Evolutionary conservation across 805 yeast species (phyloP).

Genomic region (Komagataella pseudopastoris): DNA sequence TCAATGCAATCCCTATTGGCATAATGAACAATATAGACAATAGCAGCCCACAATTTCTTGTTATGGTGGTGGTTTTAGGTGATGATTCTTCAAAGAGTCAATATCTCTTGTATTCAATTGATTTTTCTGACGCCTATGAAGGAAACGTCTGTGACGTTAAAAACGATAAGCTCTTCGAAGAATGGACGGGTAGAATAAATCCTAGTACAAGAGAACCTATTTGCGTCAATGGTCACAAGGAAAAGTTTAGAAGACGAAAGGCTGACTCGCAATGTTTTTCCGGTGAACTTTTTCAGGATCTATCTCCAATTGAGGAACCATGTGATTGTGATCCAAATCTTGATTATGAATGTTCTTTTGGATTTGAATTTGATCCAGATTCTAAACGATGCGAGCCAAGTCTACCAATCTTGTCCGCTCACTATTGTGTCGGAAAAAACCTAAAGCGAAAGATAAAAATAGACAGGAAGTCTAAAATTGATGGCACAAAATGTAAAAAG

Average conservation of each 20-base stretch:
- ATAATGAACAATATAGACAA: slow-evolving; percentile 30
- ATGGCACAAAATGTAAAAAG: not conserved
- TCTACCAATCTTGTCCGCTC: not conserved
- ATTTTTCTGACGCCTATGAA: slow-evolving; percentile 42
- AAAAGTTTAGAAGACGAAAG: slow-evolving; percentile 51
- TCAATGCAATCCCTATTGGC: not conserved
- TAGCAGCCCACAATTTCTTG: slow-evolving; percentile 42
- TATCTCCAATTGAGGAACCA: slow-evolving; percentile 31
- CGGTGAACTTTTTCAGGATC: slow-evolving; percentile 30
- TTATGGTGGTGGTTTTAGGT: slow-evolving; percentile 26
- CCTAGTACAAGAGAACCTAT: slow-evolving; percentile 8
- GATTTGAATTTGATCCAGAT: slow-evolving; percentile 20
- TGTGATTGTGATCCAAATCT: slow-evolving; percentile 45
- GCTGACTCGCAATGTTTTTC: slow-evolving; percentile 52
- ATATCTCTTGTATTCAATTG: slow-evolving; percentile 23
- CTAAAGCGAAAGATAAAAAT: not conserved
- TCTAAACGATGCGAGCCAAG: not conserved
- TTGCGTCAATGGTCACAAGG: slow-evolving; percentile 62
- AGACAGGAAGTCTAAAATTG: not conserved
- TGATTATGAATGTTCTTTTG: slow-evolving; percentile 62
- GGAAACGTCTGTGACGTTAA: slow-evolving; percentile 22
- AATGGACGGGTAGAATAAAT: slow-evolving; percentile 38
- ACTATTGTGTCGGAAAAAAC: not conserved
- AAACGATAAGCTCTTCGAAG: slow-evolving; percentile 40
- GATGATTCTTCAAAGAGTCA: slow-evolving; percentile 8